phyloP scores from a whole-genome alignment of 306 rosid species.

The Cucumis cinereus region DNA sequence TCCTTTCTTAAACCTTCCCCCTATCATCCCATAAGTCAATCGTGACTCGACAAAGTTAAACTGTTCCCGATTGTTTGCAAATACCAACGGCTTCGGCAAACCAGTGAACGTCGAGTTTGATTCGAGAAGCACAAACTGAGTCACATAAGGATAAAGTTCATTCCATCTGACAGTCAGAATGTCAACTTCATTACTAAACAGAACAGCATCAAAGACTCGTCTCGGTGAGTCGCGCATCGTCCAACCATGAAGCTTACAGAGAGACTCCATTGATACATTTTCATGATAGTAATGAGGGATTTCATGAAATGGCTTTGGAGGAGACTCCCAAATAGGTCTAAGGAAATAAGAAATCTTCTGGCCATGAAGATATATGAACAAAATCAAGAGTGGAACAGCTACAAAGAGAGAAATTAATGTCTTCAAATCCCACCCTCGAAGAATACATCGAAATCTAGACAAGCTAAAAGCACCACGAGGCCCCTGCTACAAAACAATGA shows the following conservation, averaged over 20 bases:
- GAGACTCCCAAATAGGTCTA: slow-evolving; percentile 84
- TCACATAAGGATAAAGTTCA: slow-evolving; percentile 54
- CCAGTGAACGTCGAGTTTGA: slow-evolving; percentile 78
- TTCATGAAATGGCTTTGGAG: slow-evolving; percentile 60
- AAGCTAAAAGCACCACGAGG: slow-evolving; percentile 33
- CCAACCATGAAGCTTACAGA: slow-evolving; percentile 83
- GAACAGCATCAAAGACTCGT: slow-evolving; percentile 69
- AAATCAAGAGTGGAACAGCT: slow-evolving; percentile 29
- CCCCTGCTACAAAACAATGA: slow-evolving; percentile 32
- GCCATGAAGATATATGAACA: slow-evolving; percentile 54
- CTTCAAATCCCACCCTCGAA: slow-evolving; percentile 55
- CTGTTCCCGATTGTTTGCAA: slow-evolving; percentile 33
- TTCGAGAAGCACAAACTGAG: slow-evolving; percentile 61
- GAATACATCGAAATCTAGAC: slow-evolving; percentile 53
- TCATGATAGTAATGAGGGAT: slow-evolving; percentile 72
- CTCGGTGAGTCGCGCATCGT: slow-evolving; percentile 56
- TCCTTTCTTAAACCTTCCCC: slow-evolving; percentile 59
- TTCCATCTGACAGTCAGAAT: slow-evolving; percentile 71
- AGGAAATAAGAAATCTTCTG: slow-evolving; percentile 64
- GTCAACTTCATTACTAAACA: slow-evolving; percentile 72
- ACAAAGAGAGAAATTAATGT: slow-evolving; percentile 27
- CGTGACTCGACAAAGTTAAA: slow-evolving; percentile 49
- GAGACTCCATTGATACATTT: slow-evolving; percentile 52
- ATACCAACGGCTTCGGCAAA: slow-evolving; percentile 41
- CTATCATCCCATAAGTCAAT: slow-evolving; percentile 41